phyloP scores from a whole-genome alignment of 345 rosid species.

The Eucalyptus brandiana region DNA sequence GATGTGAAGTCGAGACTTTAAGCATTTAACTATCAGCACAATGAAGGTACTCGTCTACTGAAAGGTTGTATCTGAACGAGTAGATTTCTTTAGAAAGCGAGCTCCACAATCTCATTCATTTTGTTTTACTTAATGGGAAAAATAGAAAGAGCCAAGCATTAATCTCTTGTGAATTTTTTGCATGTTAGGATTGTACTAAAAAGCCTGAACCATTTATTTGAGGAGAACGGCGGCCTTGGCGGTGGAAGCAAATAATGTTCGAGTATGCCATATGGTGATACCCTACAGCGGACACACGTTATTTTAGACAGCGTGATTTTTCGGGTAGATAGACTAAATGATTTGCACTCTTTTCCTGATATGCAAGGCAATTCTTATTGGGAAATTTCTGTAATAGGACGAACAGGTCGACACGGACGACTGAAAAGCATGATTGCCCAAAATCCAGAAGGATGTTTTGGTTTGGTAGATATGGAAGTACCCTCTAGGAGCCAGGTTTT shows the following conservation, averaged over 20 bases:
- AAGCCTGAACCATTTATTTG: neutral
- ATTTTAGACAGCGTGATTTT: neutral
- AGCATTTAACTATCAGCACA: neutral
- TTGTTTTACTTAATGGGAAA: neutral
- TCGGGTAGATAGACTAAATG: neutral
- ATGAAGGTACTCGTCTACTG: neutral
- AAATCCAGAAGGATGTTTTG: neutral
- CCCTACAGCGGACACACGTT: neutral
- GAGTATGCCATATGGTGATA: neutral
- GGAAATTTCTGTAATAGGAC: neutral
- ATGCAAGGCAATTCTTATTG: neutral
- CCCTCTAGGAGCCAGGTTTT: neutral
- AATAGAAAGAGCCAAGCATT: neutral
- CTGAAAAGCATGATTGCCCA: neutral
- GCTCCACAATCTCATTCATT: neutral
- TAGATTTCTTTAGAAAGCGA: neutral
- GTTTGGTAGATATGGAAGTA: neutral
- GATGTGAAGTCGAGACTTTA: constrained; percentile 31
- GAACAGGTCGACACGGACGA: neutral
- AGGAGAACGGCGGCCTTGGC: neutral
- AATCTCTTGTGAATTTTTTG: neutral
- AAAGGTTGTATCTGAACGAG: neutral
- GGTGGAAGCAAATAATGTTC: neutral
- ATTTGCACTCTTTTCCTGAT: neutral
- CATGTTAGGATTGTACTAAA: neutral